Percentiles rank a stretch among this genome's conserved stretches.
These are phyloP conservation scores for Magnolia sinica DNA, from an alignment of 164 flowering plant species.

Conservation along the genomic window DNA sequence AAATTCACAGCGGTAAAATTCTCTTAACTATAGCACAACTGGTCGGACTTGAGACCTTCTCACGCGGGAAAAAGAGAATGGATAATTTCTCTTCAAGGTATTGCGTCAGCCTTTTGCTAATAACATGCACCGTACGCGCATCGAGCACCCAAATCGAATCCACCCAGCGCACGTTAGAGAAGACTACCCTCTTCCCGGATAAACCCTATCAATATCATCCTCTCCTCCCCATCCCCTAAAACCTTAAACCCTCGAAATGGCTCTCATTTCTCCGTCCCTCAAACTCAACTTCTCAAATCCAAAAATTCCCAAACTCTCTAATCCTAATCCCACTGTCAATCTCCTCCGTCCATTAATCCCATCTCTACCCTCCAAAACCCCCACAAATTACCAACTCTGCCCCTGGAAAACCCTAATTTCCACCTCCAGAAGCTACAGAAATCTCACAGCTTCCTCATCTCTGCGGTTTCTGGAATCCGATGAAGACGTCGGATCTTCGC, in stretches of 20 bases:
- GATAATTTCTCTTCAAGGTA: no score
- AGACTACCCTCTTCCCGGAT: not conserved
- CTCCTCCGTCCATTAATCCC: not conserved
- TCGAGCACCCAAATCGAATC: no score
- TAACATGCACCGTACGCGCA: no score
- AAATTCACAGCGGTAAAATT: no score
- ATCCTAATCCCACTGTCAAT: not conserved
- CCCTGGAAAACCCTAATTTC: constrained; percentile 5
- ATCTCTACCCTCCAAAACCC: not conserved
- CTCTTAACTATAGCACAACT: no score
- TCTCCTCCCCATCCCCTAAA: not conserved
- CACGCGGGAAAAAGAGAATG: no score
- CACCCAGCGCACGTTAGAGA: no score
- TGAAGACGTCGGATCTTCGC: constrained; percentile 24
- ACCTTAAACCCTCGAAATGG: not conserved
- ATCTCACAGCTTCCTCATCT: constrained; percentile 6
- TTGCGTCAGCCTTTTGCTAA: no score
- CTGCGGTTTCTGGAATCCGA: constrained; percentile 3
- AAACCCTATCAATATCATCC: not conserved
- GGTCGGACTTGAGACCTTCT: no score
- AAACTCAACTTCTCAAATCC: not conserved
- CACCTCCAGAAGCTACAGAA: not conserved
- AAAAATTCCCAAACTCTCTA: not conserved
- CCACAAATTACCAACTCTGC: not conserved
- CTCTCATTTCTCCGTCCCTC: not conserved